Percentiles rank a stretch among this genome's conserved stretches.
phyloP scores from a whole-genome alignment of 2,329 filamentous ascomycete species.

The Exutisphaerella laricina region DNA sequence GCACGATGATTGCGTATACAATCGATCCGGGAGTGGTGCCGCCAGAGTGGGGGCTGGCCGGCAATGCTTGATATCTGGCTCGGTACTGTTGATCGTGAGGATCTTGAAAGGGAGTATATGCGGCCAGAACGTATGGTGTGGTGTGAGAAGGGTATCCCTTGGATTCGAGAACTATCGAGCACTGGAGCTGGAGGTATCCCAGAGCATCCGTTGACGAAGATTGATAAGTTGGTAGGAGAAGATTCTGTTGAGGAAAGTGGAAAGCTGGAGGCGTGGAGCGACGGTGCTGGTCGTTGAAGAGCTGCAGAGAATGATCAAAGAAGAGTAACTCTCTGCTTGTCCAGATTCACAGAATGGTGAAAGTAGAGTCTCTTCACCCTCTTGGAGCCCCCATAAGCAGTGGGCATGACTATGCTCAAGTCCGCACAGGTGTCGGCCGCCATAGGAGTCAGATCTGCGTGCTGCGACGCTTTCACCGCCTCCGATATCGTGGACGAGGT shows the following conservation, averaged over 20 bases:
- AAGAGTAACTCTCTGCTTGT: no score
- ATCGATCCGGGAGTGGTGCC: conserved; percentile 10
- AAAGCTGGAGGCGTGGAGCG: neutral
- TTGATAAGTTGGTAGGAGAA: conserved; percentile 2
- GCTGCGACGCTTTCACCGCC: no score
- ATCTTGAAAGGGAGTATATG: conserved; percentile 15
- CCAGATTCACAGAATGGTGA: no score
- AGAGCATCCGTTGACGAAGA: conserved; percentile 9
- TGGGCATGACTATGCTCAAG: no score
- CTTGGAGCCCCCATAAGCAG: no score
- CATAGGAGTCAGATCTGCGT: no score
- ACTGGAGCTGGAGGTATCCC: conserved; percentile 4
- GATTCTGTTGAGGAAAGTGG: neutral
- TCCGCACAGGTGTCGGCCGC: no score
- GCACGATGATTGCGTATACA: conserved; percentile 13
- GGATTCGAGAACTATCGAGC: conserved; percentile 8
- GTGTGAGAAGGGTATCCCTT: conserved; percentile 16
- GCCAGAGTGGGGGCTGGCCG: conserved; percentile 13
- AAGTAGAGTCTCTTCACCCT: no score
- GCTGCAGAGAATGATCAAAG: no score
- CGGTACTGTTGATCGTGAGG: conserved; percentile 13
- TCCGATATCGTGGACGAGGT: no score
- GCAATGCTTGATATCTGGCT: conserved; percentile 22
- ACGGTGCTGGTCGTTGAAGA: no score
- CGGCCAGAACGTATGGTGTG: conserved; percentile 15